Percentiles rank a stretch among this genome's conserved stretches.
Evolutionary conservation across 2,329 filamentous ascomycete species (phyloP).

Genomic region (Xylariaceae sp.): DNA sequence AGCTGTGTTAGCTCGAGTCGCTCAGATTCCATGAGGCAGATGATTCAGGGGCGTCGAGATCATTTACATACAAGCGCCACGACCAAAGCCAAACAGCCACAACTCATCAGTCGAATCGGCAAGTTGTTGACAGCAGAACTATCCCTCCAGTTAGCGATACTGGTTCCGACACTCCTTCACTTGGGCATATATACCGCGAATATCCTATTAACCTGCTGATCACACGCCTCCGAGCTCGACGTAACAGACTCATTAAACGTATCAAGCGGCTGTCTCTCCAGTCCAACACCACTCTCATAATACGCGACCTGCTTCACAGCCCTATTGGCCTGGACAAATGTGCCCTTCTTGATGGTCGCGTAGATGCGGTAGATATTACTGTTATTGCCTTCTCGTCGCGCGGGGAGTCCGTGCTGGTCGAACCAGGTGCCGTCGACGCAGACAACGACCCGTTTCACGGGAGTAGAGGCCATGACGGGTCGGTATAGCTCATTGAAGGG

Average conservation of each 20-base stretch:
- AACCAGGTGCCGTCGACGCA: slow-evolving; percentile 24
- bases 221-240: slow-evolving; percentile 15
- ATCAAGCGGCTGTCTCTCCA: slow-evolving; percentile 17
- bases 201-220: slow-evolving; percentile 22
- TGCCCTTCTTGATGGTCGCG: slow-evolving; percentile 19
- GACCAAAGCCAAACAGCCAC: slow-evolving; percentile 38
- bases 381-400: slow-evolving; percentile 21
- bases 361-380: slow-evolving; percentile 24
- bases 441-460: slow-evolving; percentile 23
- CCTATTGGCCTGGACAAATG: slow-evolving; percentile 20
- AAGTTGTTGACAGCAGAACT: slow-evolving; percentile 22
- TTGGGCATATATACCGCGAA: slow-evolving; percentile 18
- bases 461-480: slow-evolving; percentile 15
- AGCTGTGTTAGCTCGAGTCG: slow-evolving; percentile 6
- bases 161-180: too few relatives aligned
- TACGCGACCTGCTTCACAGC: slow-evolving; percentile 21
- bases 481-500: background rate
- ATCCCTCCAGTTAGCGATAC: slow-evolving; percentile 4
- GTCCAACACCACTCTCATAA: slow-evolving; percentile 23
- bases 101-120: slow-evolving; percentile 32
- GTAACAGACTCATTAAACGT: slow-evolving; percentile 21
- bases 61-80: slow-evolving; percentile 32
- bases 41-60: background rate
- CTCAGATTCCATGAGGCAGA: background rate
- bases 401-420: slow-evolving; percentile 17